These are phyloP conservation scores for Syzygium syzygioides DNA, from an alignment of 441 rosid genomes.

Conservation along the genomic window DNA sequence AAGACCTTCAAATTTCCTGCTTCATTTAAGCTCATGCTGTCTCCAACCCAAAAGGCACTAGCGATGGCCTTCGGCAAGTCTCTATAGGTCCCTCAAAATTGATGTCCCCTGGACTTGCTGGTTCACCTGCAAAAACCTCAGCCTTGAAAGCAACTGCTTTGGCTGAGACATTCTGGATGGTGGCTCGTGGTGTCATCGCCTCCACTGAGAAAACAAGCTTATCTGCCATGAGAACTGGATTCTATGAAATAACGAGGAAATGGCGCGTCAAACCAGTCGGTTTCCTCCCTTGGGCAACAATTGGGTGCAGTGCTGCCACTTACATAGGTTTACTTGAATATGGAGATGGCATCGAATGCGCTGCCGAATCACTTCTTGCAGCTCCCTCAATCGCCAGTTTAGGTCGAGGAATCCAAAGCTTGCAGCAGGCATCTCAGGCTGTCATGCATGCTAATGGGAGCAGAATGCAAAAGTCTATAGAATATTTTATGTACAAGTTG, in stretches of 20 bases:
- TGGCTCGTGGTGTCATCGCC: slow-evolving; percentile 59
- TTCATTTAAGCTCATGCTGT: slow-evolving; percentile 50
- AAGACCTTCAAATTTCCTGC: slow-evolving; percentile 60
- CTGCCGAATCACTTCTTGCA: too few species aligned
- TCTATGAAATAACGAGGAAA: slow-evolving; percentile 83
- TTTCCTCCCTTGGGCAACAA: slow-evolving; percentile 67
- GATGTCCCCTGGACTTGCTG: slow-evolving; percentile 60
- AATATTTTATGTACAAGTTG: too few species aligned
- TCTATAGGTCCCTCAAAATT: slow-evolving; percentile 50
- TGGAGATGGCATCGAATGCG: too few species aligned
- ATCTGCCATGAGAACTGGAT: slow-evolving; percentile 83
- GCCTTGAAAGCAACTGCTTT: slow-evolving; percentile 62
- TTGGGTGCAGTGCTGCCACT: slow-evolving; percentile 70
- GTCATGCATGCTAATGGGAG: too few species aligned
- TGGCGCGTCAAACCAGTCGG: slow-evolving; percentile 48
- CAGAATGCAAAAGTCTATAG: too few species aligned
- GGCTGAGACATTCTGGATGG: slow-evolving; percentile 69
- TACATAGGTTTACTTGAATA: slow-evolving; percentile 50
- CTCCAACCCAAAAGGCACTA: slow-evolving; percentile 60
- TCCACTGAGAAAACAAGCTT: slow-evolving; percentile 85
- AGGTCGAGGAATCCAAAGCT: too few species aligned
- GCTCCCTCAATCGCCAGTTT: too few species aligned
- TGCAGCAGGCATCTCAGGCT: too few species aligned
- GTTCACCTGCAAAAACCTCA: slow-evolving; percentile 56
- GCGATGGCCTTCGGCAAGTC: slow-evolving; percentile 53